These are phyloP conservation scores for Scedosporium dehoogii DNA, from an alignment of 2,329 filamentous ascomycete genomes.

Conservation along the genomic window DNA sequence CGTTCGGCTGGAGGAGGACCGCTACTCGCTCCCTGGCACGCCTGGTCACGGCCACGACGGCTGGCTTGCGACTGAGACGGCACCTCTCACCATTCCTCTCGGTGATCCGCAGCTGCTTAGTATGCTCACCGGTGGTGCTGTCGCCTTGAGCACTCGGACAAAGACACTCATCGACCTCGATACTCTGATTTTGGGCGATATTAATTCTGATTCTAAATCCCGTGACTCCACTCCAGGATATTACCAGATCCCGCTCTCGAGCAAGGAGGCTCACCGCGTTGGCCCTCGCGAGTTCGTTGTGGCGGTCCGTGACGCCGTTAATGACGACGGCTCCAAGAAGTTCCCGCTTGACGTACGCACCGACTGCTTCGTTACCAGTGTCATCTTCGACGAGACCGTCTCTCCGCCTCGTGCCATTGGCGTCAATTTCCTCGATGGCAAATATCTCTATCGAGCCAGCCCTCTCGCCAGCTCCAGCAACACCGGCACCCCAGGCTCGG, in stretches of 20 bases:
- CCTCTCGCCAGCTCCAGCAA: not conserved
- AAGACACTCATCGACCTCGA: slow-evolving; percentile 18
- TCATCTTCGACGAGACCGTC: slow-evolving; percentile 8
- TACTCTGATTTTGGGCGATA: slow-evolving; percentile 34
- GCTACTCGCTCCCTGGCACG: slow-evolving; percentile 32
- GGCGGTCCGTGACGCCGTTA: not conserved
- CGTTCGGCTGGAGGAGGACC: slow-evolving; percentile 39
- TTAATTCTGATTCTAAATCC: slow-evolving; percentile 33
- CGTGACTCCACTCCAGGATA: slow-evolving; percentile 37
- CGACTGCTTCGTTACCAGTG: slow-evolving; percentile 8
- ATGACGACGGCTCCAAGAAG: not conserved
- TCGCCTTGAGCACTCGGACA: not conserved
- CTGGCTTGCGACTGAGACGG: not conserved
- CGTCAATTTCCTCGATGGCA: slow-evolving; percentile 18
- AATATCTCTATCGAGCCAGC: slow-evolving; percentile 10
- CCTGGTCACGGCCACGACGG: slow-evolving; percentile 39
- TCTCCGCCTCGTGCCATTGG: slow-evolving; percentile 24
- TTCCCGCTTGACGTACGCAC: slow-evolving; percentile 8
- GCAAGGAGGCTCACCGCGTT: slow-evolving; percentile 19
- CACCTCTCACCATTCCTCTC: not conserved
- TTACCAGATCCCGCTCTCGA: slow-evolving; percentile 33
- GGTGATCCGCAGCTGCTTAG: slow-evolving; percentile 35
- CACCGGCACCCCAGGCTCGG: slow-evolving; percentile 7
- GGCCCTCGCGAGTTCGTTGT: slow-evolving; percentile 7
- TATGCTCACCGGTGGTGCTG: slow-evolving; percentile 27